Percentiles rank a stretch among this genome's conserved stretches.
These are phyloP conservation scores for Brachypodium distachyon DNA, from an alignment of 202 grass and related monocot genomes.

Conservation along the genomic window DNA sequence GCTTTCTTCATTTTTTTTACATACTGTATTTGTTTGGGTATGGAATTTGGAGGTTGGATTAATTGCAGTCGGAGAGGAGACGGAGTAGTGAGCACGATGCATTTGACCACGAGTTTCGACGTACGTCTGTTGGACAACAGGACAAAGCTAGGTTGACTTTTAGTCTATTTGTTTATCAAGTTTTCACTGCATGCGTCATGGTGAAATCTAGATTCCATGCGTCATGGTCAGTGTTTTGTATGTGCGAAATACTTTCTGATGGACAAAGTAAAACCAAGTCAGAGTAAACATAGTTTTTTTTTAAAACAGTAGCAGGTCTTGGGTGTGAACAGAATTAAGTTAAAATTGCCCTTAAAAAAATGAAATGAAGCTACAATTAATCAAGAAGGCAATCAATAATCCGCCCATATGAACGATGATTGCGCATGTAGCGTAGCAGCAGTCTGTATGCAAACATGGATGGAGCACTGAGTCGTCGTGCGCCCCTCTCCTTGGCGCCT, in stretches of 20 bases:
- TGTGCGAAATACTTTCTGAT: not conserved
- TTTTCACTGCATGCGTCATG: not conserved
- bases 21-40: not conserved
- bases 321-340: not conserved
- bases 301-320: not conserved
- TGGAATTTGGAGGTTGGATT: not conserved
- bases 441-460: not conserved
- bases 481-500: conserved; percentile 1
- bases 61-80: not conserved
- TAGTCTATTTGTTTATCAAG: not conserved
- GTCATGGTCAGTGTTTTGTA: not conserved
- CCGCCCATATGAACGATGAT: not conserved
- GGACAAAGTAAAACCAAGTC: not conserved
- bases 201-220: not conserved
- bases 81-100: conserved; percentile 5
- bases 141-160: not conserved
- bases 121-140: conserved; percentile 1
- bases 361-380: not conserved
- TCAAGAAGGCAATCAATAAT: not conserved
- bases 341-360: not conserved
- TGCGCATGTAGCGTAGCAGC: not conserved
- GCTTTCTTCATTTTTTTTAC: not conserved
- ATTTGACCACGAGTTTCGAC: conserved; percentile 1
- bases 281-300: not conserved
- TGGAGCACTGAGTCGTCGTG: conserved; percentile 1